These are phyloP conservation scores for Chaetothyriales sp. DNA, from an alignment of 2,329 filamentous ascomycete genomes.

Conservation along the genomic window DNA sequence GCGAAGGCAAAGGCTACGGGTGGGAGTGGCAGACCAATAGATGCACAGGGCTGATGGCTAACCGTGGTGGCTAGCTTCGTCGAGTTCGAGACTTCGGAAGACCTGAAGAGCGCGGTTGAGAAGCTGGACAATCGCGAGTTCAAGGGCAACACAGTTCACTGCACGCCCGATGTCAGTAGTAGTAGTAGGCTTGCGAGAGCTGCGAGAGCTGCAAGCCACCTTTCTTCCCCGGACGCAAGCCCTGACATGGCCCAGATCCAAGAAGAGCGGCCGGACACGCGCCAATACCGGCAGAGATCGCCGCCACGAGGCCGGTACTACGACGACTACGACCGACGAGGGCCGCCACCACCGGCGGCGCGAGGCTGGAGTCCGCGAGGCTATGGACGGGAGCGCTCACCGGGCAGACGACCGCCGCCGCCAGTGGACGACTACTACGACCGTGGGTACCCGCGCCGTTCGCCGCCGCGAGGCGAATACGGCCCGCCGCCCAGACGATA, in stretches of 20 bases:
- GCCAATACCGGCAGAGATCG: slow-evolving; percentile 62
- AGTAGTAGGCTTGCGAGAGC: no score
- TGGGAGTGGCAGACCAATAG: not conserved
- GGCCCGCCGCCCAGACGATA: slow-evolving; percentile 47
- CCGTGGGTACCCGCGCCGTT: slow-evolving; percentile 61
- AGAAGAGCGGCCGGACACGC: slow-evolving; percentile 53
- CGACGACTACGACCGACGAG: slow-evolving; percentile 68
- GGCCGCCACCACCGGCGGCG: slow-evolving; percentile 52
- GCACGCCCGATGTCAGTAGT: slow-evolving; percentile 66
- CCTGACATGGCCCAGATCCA: slow-evolving; percentile 45
- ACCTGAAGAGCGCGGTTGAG: slow-evolving; percentile 81
- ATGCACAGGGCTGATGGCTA: not conserved
- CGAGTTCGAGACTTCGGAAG: slow-evolving; percentile 86
- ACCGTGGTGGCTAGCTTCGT: slow-evolving; percentile 58
- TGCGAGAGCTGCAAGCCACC: slow-evolving; percentile 8
- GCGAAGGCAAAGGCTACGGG: slow-evolving; percentile 76
- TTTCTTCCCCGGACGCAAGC: not conserved
- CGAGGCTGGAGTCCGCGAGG: slow-evolving; percentile 75
- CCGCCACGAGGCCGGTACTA: slow-evolving; percentile 57
- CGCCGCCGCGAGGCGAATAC: slow-evolving; percentile 71
- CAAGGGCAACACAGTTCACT: slow-evolving; percentile 76
- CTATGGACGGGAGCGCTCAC: slow-evolving; percentile 68
- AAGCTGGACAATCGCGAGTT: slow-evolving; percentile 90
- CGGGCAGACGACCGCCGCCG: slow-evolving; percentile 39
- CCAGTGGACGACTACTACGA: slow-evolving; percentile 80